phyloP scores from a whole-genome alignment of 169 alveolate species.

The Plasmodium vivax region DNA sequence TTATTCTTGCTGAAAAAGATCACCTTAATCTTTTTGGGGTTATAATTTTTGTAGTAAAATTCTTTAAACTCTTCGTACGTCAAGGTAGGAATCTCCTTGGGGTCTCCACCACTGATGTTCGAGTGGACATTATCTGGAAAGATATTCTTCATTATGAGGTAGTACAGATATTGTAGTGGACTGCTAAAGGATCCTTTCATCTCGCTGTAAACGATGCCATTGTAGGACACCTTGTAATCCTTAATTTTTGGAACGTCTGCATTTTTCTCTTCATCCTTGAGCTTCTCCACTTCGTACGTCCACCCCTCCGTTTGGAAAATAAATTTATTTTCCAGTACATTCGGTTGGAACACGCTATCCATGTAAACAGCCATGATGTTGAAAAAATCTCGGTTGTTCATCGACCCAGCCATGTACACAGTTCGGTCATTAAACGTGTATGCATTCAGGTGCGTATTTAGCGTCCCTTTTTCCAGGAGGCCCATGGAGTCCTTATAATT shows the following conservation, averaged over 20 bases:
- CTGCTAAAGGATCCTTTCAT: conserved; percentile 79
- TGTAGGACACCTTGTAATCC: conserved; percentile 78
- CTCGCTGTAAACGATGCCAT: conserved; percentile 85
- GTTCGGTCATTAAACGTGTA: conserved; percentile 90
- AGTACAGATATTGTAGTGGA: conserved; percentile 61
- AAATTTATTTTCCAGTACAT: conserved; percentile 77
- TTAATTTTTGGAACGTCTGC: conserved; percentile 66
- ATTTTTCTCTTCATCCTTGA: conserved; percentile 56
- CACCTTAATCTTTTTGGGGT: conserved; percentile 86
- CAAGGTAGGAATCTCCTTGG: conserved; percentile 85
- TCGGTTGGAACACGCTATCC: conserved; percentile 89
- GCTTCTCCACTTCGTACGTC: conserved; percentile 83
- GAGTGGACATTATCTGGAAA: conserved; percentile 83
- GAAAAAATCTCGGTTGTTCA: conserved; percentile 84
- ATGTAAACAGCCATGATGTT: conserved; percentile 85
- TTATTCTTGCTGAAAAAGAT: conserved; percentile 85
- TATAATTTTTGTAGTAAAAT: conserved; percentile 84
- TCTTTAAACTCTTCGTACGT: conserved; percentile 82
- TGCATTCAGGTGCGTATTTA: conserved; percentile 89
- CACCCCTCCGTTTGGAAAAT: conserved; percentile 91
- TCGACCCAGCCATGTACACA: conserved; percentile 89
- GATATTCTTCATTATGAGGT: conserved; percentile 39
- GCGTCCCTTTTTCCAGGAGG: conserved; percentile 85
- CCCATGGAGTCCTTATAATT: conserved; percentile 89
- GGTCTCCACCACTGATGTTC: conserved; percentile 90